Evolutionary conservation across 1,284 basidiomycete genomes (phyloP), one percentile per base, ranked within the genome.

Genomic region (Takashimella koratensis): DNA sequence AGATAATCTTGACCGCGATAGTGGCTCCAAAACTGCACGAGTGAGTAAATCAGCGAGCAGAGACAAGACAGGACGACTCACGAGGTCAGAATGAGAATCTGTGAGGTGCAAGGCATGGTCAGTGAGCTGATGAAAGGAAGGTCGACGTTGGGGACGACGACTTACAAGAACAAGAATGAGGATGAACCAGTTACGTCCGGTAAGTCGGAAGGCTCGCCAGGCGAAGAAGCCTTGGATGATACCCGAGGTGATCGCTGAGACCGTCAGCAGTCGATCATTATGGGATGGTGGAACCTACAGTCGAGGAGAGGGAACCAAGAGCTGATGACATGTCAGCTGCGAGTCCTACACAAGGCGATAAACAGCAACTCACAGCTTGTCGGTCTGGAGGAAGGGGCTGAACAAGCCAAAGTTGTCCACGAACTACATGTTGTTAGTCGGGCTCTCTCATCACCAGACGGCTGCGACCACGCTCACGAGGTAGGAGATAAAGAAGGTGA

Each of bases 181-280:
- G 49, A 69, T 36, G 44, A 49, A 52, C 52, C 55, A 62, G 52
- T 59, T 66, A 19, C 65, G 52, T n/a, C 45, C 45, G 23, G 49
- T 59, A 10, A 71, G 58, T 5, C 67, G 57, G 56, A 56, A 66
- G 3, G 63, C 65, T 52, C 66, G 56, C 42, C 68, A 62, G 13
- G 66, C 56, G 50, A 71, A 69, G 58, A 66, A 71, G 16, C 30
- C 44, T 52, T 69, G 68, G 21, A 65, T 53, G 19, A 56, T 8
- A 26, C 27, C 36, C 0, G 47, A 44, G 8, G 43, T 44, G 25
- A 54, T n/a, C 1, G 40, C 45, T 27, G 23, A 19, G 26, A 20
- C 11, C 13, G 27, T 23, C 12, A 2, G 45, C 13, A n/a, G n/a
- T 36, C 8, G 30, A 36, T 8, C 16, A 8, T 36, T 8, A 36